Base-by-base conservation (phyloP, 225 moss, liverwort and hornwort species). In the Bryoerythrophyllum caledonicum region DNA sequence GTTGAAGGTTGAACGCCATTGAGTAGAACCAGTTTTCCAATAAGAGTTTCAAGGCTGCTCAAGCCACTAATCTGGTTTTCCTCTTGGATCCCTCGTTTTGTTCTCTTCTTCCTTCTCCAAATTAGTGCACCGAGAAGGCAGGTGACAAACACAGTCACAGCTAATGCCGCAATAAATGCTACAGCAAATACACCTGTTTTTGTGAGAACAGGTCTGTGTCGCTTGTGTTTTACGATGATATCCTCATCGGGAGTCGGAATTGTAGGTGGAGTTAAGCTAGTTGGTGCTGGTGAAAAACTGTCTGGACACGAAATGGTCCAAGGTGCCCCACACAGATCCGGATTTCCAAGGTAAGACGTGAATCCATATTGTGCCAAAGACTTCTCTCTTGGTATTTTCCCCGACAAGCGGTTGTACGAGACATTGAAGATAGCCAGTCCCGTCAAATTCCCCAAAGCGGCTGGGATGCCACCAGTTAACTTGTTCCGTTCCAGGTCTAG, bases 1-100 rank as follows among this genome's bases (percentile, higher is more conserved):
- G 80, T 40, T 13, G 90, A 83, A 35, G 91, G 85, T n/a, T 81
- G 81, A 65, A 74, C 79, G 35, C 81, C 82, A 67, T 80, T 86
- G 62, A 92, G 91, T 40, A 89, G 56, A 58, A 89, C 89, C 67
- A 96, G 76, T 66, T 90, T 96, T 32, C 96, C 93, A 19, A 88
- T 74, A 27, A 86, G 78, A 74, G 81, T 82, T 57, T 80, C 72
- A 60, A 60, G 76, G 60, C 91, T 89, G 27, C 83, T 83, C 63
- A 90, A 89, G 58, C 85, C 75, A 28, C 83, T 84, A 62, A 60
- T 70, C 44, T 23, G 9, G 49, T 86, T 84, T 57, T 81, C 82
- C 67, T 90, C 89, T 27, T 82, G 79, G 19, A 83, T 80, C 54
- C 78, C 30, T 56, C 83, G 12, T 43, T 90, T 79, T 48, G 11